Conservation (phyloP, 2,329 filamentous ascomycete species). For the Fusarium sp. region DNA sequence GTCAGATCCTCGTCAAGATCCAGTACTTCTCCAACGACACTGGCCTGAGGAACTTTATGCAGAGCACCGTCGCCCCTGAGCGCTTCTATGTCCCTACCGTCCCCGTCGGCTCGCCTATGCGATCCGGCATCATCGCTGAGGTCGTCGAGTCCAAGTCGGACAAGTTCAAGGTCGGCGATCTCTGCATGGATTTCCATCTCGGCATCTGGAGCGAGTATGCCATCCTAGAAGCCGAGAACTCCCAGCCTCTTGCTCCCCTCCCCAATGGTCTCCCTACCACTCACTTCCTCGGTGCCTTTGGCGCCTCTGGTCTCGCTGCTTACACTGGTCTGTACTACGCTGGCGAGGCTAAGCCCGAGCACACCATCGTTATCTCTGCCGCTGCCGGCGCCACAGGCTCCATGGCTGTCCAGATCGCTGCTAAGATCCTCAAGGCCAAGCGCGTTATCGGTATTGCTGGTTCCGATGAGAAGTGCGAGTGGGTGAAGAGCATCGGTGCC, state of each 20-base stretch:
- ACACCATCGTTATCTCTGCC: conserved; percentile 47
- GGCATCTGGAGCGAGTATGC: conserved; percentile 46
- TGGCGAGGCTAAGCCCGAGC: conserved; percentile 44
- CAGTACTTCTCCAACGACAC: conserved; percentile 48
- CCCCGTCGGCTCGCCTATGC: conserved; percentile 45
- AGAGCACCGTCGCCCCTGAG: conserved; percentile 45
- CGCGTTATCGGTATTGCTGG: conserved; percentile 47
- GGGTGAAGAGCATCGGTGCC: conserved; percentile 45
- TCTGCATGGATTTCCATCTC: conserved; percentile 47
- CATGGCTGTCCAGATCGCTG: conserved; percentile 47
- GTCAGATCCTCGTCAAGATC: conserved; percentile 45
- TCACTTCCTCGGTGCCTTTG: conserved; percentile 47
- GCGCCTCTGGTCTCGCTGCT: conserved; percentile 44
- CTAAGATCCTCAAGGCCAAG: conserved; percentile 45
- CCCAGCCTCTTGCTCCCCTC: conserved; percentile 41
- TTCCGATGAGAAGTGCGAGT: conserved; percentile 46
- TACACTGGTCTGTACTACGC: conserved; percentile 43
- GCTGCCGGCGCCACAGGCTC: conserved; percentile 46
- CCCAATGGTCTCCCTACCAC: conserved; percentile 41
- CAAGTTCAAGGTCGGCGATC: conserved; percentile 43
- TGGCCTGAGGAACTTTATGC: conserved; percentile 46
- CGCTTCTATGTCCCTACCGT: conserved; percentile 47
- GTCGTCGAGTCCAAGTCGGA: conserved; percentile 43
- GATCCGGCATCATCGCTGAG: conserved; percentile 46
- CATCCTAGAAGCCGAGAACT: conserved; percentile 43